A percentile compares a stretch with the other conserved stretches of the same genome.
Conservation (phyloP, 331 rosid species). For the Malus hybrid region DNA sequence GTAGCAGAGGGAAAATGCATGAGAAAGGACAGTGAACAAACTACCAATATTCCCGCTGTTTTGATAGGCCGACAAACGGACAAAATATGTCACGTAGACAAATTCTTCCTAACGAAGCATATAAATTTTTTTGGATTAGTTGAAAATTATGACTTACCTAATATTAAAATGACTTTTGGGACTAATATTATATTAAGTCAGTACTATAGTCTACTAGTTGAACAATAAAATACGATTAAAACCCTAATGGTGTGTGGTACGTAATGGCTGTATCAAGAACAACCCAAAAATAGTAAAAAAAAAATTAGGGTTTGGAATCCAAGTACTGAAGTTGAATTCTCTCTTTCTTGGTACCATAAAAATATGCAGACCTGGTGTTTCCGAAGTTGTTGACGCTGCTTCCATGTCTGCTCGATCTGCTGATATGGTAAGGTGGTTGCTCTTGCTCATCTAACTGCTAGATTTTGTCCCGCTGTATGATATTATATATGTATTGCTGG, state of each 20-base stretch:
- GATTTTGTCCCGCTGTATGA: constrained; percentile 37
- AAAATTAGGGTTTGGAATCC: constrained; percentile 5
- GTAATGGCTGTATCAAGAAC: constrained; percentile 23
- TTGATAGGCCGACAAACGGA: constrained; percentile 59
- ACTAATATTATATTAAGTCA: not conserved
- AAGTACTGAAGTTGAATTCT: not conserved
- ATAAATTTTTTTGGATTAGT: constrained; percentile 3
- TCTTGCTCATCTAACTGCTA: constrained; percentile 45
- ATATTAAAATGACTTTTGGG: not conserved
- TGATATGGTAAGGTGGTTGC: constrained; percentile 23
- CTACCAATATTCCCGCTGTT: constrained; percentile 67
- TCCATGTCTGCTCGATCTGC: constrained; percentile 21
- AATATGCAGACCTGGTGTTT: constrained; percentile 41
- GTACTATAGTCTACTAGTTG: not conserved
- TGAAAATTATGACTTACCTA: constrained; percentile 18
- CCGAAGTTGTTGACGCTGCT: constrained; percentile 46
- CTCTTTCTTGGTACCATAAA: constrained; percentile 32
- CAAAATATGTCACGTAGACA: constrained; percentile 63
- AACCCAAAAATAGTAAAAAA: constrained; percentile 23
- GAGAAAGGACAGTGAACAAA: constrained; percentile 15
- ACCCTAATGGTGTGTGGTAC: not conserved
- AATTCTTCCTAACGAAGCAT: constrained; percentile 16
- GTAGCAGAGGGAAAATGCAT: not conserved
- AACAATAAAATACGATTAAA: not conserved
- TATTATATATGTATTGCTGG: not conserved